Conservation (phyloP, 2,329 filamentous ascomycete genomes). For the Byssoonygena ceratinophila region DNA sequence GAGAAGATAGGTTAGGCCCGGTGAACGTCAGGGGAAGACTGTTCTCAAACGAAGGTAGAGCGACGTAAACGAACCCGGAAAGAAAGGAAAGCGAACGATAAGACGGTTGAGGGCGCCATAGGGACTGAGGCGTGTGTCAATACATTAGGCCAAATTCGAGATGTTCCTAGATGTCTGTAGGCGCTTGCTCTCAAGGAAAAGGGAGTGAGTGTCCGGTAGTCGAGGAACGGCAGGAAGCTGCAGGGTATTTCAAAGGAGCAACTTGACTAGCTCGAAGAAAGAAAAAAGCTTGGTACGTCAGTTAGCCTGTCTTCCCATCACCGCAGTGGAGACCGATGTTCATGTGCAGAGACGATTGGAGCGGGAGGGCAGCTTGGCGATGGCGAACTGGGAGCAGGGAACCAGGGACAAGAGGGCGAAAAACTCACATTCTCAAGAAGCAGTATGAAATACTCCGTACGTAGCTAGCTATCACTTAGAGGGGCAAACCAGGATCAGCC, state of each 20-base stretch:
- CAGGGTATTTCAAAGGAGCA: not conserved
- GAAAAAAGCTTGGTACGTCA: not conserved
- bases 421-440: not conserved
- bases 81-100: conserved; percentile 5
- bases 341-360: conserved; percentile 10
- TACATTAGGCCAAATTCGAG: not conserved
- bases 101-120: conserved; percentile 4
- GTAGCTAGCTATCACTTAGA: not conserved
- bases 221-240: too few relatives aligned
- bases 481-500: too few relatives aligned
- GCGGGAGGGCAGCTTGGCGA: not conserved
- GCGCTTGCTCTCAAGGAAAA: not conserved
- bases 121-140: conserved; percentile 2
- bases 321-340: not conserved
- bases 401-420: not conserved
- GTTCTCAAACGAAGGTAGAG: conserved; percentile 10
- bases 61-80: conserved; percentile 11
- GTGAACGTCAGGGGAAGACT: not conserved
- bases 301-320: not conserved
- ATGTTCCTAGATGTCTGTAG: not conserved
- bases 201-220: not conserved
- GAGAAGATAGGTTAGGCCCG: not conserved
- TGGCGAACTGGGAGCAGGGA: not conserved
- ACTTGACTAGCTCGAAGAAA: not conserved
- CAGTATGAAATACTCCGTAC: too few relatives aligned